Evolutionary conservation across 176 grass and related monocot species (phyloP).

Genomic region (Aegilops longissima): DNA sequence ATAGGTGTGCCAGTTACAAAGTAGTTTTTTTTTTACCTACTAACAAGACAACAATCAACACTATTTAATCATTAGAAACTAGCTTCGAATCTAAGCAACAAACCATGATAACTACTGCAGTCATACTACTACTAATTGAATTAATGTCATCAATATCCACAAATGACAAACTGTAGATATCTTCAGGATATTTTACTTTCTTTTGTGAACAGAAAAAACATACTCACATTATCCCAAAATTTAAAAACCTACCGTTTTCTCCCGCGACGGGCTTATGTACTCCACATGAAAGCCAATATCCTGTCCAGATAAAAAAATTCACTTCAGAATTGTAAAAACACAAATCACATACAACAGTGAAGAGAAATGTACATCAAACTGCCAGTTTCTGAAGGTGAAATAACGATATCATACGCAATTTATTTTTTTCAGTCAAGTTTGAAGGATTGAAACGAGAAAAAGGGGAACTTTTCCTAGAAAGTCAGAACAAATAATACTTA

Average conservation of each 20-base stretch:
- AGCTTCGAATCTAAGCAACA: neutral
- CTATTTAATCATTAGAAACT: neutral
- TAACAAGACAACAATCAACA: neutral
- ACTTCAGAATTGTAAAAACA: slow-evolving; percentile 20
- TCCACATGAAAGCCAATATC: slow-evolving; percentile 97
- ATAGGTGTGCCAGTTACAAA: neutral
- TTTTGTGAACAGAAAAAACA: slow-evolving; percentile 18
- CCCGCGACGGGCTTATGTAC: slow-evolving; percentile 75
- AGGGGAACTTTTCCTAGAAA: neutral
- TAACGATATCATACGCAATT: neutral
- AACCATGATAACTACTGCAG: neutral
- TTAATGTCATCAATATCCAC: slow-evolving; percentile 25
- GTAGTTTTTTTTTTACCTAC: neutral
- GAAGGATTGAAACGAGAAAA: neutral
- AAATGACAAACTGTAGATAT: neutral
- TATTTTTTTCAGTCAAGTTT: neutral
- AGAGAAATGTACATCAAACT: slow-evolving; percentile 16
- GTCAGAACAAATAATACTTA: neutral
- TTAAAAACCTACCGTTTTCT: slow-evolving; percentile 72
- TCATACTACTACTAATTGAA: neutral
- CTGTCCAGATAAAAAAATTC: slow-evolving; percentile 47
- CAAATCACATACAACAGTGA: neutral
- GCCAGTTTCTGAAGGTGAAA: neutral
- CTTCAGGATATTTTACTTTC: slow-evolving; percentile 11
- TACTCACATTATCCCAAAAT: neutral